Percentiles rank a stretch among this genome's conserved stretches.
Evolutionary conservation across 2,329 filamentous ascomycete species (phyloP).

Genomic region (Colletotrichum plurivorum): DNA sequence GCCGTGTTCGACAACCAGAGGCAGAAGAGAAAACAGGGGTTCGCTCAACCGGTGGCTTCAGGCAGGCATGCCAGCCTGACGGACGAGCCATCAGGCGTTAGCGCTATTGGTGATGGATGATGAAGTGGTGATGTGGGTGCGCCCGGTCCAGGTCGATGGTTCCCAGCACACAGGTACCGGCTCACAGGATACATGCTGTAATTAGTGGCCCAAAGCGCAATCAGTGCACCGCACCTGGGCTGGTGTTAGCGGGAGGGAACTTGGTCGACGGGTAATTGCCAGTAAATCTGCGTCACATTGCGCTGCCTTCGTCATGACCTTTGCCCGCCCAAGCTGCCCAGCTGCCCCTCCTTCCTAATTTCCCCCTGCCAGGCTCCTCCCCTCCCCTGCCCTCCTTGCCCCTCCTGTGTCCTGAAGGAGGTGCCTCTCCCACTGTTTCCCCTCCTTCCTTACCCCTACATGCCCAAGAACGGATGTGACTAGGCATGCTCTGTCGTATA

Average conservation of each 20-base stretch:
- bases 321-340: constrained; percentile 10
- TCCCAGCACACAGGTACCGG: background rate
- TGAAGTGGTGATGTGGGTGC: constrained; percentile 36
- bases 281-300: constrained; percentile 39
- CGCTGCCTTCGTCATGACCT: constrained; percentile 40
- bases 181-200: background rate
- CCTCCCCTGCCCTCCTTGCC: constrained; percentile 42
- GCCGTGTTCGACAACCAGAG: background rate
- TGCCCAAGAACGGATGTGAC: constrained; percentile 23
- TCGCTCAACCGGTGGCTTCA: background rate
- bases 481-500: constrained; percentile 27
- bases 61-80: constrained; percentile 29
- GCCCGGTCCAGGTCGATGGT: background rate
- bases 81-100: constrained; percentile 2
- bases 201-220: constrained; percentile 8
- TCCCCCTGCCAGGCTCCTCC: constrained; percentile 36
- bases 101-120: constrained; percentile 32
- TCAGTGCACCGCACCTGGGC: constrained; percentile 14
- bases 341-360: constrained; percentile 42
- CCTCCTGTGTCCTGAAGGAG: constrained; percentile 21
- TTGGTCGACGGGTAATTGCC: constrained; percentile 5
- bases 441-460: constrained; percentile 40
- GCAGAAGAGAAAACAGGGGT: constrained; percentile 11
- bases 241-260: constrained; percentile 5
- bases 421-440: constrained; percentile 5